Conservation (phyloP, 768 basidiomycete genomes). For the Kwoniella dendrophila region DNA sequence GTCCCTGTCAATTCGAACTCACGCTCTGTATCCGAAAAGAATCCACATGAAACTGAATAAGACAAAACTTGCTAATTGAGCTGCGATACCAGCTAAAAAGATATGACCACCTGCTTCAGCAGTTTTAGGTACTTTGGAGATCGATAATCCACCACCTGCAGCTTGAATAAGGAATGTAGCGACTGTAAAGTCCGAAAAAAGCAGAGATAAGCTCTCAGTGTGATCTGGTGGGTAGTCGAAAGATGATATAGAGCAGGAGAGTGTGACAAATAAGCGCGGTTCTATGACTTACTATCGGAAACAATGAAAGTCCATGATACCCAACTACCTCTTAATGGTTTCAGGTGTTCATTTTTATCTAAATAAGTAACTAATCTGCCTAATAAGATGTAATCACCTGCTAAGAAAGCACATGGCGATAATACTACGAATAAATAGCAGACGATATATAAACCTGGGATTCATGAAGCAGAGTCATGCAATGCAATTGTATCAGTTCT, state of each 20-base stretch:
- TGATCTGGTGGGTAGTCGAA: too few relatives aligned
- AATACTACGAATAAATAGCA: slow-evolving; percentile 53
- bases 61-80: slow-evolving; percentile 51
- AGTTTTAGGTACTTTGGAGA: slow-evolving; percentile 34
- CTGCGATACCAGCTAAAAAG: slow-evolving; percentile 55
- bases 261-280: too few relatives aligned
- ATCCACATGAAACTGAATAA: slow-evolving; percentile 49
- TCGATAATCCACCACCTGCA: slow-evolving; percentile 53
- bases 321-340: slow-evolving; percentile 44
- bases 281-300: slow-evolving; percentile 52
- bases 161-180: slow-evolving; percentile 56
- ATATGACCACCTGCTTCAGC: slow-evolving; percentile 49
- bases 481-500: too few relatives aligned
- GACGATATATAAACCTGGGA: slow-evolving; percentile 48
- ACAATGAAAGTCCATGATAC: slow-evolving; percentile 52
- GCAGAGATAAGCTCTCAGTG: too few relatives aligned
- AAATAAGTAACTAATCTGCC: slow-evolving; percentile 48
- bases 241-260: not conserved
- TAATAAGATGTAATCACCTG: slow-evolving; percentile 54
- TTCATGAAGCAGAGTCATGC: not conserved
- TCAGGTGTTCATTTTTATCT: slow-evolving; percentile 39
- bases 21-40: slow-evolving; percentile 47
- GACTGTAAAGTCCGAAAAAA: too few relatives aligned
- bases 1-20: slow-evolving; percentile 32
- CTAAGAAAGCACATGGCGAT: slow-evolving; percentile 55